phyloP scores from a whole-genome alignment of 2,329 filamentous ascomycete genomes.

The Phaeosphaeria sp. region DNA sequence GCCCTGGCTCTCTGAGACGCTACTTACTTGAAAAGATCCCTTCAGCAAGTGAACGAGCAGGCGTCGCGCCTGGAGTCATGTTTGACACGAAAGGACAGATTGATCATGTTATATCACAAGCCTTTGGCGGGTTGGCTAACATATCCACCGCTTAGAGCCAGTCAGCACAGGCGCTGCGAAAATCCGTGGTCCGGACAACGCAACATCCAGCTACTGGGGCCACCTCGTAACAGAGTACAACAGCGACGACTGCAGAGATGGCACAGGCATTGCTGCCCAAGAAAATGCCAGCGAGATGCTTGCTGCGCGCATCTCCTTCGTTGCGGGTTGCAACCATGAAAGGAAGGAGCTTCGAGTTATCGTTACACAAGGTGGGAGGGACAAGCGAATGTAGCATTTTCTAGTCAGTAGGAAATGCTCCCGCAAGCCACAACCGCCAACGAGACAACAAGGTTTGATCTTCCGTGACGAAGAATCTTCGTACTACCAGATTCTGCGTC shows the following conservation, averaged over 20 bases:
- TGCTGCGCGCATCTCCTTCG: constrained; percentile 34
- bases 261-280: constrained; percentile 21
- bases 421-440: constrained; percentile 21
- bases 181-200: constrained; percentile 16
- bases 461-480: background rate
- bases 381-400: constrained; percentile 2
- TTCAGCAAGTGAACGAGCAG: background rate
- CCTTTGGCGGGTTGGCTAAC: background rate
- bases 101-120: background rate
- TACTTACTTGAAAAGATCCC: background rate
- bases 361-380: constrained; percentile 4
- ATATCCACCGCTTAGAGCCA: background rate
- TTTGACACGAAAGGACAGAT: too few species aligned
- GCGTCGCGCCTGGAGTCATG: too few species aligned
- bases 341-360: background rate
- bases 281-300: constrained; percentile 15
- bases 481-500: background rate
- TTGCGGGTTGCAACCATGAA: background rate
- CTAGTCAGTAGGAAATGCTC: constrained; percentile 10
- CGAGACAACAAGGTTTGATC: constrained; percentile 3
- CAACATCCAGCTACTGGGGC: constrained; percentile 24
- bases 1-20: background rate
- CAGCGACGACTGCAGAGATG: constrained; percentile 17
- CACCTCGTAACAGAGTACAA: constrained; percentile 23
- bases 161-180: constrained; percentile 6